Evolutionary conservation across 2,329 filamentous ascomycete genomes (phyloP).

Genomic region (Helotiales sp.): DNA sequence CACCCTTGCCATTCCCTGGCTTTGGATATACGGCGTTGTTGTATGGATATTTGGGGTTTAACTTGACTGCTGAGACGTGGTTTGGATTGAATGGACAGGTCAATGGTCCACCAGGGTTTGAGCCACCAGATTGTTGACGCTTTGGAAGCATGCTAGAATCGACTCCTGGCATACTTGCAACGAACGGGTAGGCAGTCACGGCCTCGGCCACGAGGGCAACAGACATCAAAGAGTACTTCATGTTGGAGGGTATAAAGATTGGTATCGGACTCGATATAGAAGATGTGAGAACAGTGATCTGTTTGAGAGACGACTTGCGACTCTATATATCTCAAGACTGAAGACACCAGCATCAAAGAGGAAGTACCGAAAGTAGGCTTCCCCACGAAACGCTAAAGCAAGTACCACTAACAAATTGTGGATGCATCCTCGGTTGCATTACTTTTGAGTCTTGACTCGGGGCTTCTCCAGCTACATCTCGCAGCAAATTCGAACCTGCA

Average conservation of each 20-base stretch:
- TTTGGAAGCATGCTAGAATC: conserved; percentile 36
- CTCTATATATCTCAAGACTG: not conserved
- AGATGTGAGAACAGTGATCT: not conserved
- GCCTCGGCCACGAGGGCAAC: conserved; percentile 17
- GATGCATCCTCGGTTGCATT: not conserved
- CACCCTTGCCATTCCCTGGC: conserved; percentile 42
- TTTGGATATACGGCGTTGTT: conserved; percentile 43
- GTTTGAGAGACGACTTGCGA: not conserved
- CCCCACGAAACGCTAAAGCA: conserved; percentile 2
- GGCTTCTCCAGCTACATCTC: not conserved
- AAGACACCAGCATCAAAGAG: not conserved
- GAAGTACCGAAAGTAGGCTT: conserved; percentile 2
- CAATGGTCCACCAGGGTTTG: conserved; percentile 20
- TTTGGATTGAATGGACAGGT: conserved; percentile 39
- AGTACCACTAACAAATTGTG: conserved; percentile 3
- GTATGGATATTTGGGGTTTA: conserved; percentile 41
- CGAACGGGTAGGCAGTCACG: conserved; percentile 40
- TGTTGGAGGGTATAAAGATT: conserved; percentile 8
- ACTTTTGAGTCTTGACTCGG: not conserved
- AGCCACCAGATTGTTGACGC: conserved; percentile 35
- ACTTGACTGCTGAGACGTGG: conserved; percentile 38
- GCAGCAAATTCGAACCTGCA: not conserved
- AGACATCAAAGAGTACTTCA: conserved; percentile 24
- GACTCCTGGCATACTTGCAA: conserved; percentile 38
- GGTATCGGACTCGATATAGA: not conserved